Evolutionary conservation across 257 asterid genomes (phyloP).

Genomic region (Cynanchum wilfordii): DNA sequence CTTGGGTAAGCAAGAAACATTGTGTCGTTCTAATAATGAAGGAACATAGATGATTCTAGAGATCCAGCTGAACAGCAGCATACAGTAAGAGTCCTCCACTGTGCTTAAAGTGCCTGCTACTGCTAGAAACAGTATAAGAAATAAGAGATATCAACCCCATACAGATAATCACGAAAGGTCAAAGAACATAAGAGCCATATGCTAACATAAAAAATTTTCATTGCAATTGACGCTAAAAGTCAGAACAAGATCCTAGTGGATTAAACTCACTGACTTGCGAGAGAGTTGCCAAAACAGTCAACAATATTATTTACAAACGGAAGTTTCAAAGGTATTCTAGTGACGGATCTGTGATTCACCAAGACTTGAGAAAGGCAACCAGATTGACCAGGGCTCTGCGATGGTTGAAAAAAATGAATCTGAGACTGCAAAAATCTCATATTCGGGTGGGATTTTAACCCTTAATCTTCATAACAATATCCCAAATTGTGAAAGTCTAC

Average conservation of each 20-base stretch:
- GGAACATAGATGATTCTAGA: not conserved
- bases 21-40: not conserved
- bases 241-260: not conserved
- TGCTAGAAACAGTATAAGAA: not conserved
- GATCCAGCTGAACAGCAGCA: not conserved
- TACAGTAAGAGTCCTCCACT: not conserved
- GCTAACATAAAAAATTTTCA: not conserved
- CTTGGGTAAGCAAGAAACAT: not conserved
- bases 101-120: not conserved
- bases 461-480: not conserved
- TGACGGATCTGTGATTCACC: not conserved
- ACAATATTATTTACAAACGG: not conserved
- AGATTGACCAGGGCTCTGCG: not conserved
- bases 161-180: not conserved
- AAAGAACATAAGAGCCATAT: not conserved
- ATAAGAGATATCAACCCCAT: not conserved
- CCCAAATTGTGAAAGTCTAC: not conserved
- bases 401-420: not conserved
- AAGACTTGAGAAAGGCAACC: not conserved
- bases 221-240: not conserved
- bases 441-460: not conserved
- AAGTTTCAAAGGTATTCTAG: not conserved
- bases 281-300: not conserved
- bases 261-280: not conserved
- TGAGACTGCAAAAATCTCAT: not conserved